Evolutionary conservation across 192 early-diverging fungal species (phyloP), one percentile per base, ranked within the genome.

Genomic region (Backusella mclennaniae): DNA sequence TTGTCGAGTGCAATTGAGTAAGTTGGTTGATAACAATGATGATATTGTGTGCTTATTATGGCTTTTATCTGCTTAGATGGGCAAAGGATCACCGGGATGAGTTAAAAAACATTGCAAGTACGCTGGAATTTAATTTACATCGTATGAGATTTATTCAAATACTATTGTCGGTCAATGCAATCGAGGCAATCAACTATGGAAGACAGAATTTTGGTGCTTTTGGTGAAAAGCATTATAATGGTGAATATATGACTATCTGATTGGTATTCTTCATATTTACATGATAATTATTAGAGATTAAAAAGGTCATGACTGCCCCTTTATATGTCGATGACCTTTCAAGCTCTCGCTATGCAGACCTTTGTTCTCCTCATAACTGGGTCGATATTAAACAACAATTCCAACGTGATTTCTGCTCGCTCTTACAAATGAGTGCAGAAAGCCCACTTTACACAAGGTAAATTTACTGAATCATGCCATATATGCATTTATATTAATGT

Each of bases 41-140:
- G 21, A 15, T 17, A 0, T 19, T 35, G 17, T 2, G 42, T 44
- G 42, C 42, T 44, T 44, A 44, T 44, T 15, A 21, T 70, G 15
- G 3, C 38, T 26, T 46, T 6, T 31, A 17, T 29, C 1, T 52
- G 29, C n/a, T 39, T 53, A 92, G 89, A 35, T 99, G 98, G 98
- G 91, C 95, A 9, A 73, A 75, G 31, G 56, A 69, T 36, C 82
- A 95, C 72, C 76, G 89, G 2, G 82, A 81, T 1, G 85, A 82
- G 49, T 83, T 98, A 49, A 82, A 84, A 38, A 81, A 76, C 19
- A 75, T 82, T 26, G 89, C 87, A 6, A 90, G 90, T 9, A 76
- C 79, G 11, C 86, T 99, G n/a, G 96, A 96, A 83, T 99, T 98
- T 84, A 80, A 89, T n/a, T 86, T 99, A 68, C 94, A 94, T 70